Evolutionary conservation across 257 asterid species (phyloP), one percentile per base, ranked within the genome.

Genomic region (Primulina tabacum): DNA sequence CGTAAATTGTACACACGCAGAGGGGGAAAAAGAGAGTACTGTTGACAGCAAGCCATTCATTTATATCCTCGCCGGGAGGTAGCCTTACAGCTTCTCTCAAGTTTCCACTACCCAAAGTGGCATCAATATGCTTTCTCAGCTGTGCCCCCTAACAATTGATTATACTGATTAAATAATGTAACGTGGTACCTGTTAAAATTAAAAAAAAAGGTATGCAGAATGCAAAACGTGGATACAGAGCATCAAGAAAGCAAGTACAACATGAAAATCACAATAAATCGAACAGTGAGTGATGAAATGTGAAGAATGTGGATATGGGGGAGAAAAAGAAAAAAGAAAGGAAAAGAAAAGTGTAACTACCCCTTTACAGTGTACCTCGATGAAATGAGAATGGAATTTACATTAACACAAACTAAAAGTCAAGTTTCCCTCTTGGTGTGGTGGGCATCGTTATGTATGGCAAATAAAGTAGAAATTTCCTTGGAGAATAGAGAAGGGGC

Each of bases 41-140:
- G 81, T 92, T 92, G 82, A 89, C 96, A 63, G 96, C 97, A 28
- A 92, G 97, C 96, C 96, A 92, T 76, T 92, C 97, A 34, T 92
- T 86, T 64, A 87, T 80, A 81, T 92, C 97, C 72, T 92, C 97
- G 37, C 97, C 97, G 2, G 97, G 97, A 11, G 97, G 97, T 62
- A 92, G 86, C 74, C 96, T 83, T 70, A 92, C 97, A 62, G 96
- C 97, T 79, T 92, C 97, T 81, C 96, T 87, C 79, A 92, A 83
- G 82, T 89, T 92, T 52, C 97, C 97, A 35, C 97, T 92, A 34
- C 96, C 97, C 73, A 92, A 81, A 72, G 97, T 92, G 35, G 97
- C 92, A 82, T 92, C 97, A 53, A 92, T 92, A 68, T 92, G 97
- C 77, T 92, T 82, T 77, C 95, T 83, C 29, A 92, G 84, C 66